Percentiles rank a stretch among this genome's conserved stretches.
Conservation (phyloP, 1,139 yeast genomes). For the Lodderomyces margitis region DNA sequence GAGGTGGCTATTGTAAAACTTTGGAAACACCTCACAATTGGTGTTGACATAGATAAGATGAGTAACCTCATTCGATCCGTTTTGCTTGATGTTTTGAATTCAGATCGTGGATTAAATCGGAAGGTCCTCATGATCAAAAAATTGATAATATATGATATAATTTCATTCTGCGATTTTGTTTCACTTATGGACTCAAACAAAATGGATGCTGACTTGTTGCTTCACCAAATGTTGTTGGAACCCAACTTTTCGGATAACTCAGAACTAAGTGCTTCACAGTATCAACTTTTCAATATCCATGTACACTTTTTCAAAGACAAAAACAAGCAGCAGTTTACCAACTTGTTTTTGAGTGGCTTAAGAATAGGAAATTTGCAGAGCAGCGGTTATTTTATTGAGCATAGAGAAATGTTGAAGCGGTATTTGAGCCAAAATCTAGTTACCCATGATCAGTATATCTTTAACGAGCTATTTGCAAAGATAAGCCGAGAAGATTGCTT, state of each 20-base stretch:
- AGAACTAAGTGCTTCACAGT: conserved; percentile 12
- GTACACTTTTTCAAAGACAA: conserved; percentile 12
- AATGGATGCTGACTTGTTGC: background rate
- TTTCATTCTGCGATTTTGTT: conserved; percentile 10
- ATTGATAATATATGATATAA: conserved; percentile 21
- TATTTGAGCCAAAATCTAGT: conserved; percentile 22
- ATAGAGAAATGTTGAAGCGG: conserved; percentile 11
- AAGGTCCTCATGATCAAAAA: conserved; percentile 18
- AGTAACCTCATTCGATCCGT: background rate
- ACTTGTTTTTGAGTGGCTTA: conserved; percentile 9
- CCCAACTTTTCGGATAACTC: background rate
- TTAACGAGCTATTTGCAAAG: conserved; percentile 23
- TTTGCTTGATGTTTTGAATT: conserved; percentile 7
- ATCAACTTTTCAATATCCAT: conserved; percentile 16
- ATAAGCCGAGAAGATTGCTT: conserved; percentile 22
- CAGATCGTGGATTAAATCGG: conserved; percentile 5
- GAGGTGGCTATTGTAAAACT: conserved; percentile 16
- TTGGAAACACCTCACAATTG: conserved; percentile 18
- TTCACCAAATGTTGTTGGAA: background rate
- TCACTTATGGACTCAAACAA: background rate
- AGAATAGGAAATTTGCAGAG: conserved; percentile 6
- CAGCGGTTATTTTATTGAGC: background rate
- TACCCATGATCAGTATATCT: conserved; percentile 21
- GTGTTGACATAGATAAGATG: background rate
- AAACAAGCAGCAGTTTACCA: conserved; percentile 10